These are phyloP conservation scores for Solanum pennellii DNA, from an alignment of 257 asterid species.

Conservation along the genomic window DNA sequence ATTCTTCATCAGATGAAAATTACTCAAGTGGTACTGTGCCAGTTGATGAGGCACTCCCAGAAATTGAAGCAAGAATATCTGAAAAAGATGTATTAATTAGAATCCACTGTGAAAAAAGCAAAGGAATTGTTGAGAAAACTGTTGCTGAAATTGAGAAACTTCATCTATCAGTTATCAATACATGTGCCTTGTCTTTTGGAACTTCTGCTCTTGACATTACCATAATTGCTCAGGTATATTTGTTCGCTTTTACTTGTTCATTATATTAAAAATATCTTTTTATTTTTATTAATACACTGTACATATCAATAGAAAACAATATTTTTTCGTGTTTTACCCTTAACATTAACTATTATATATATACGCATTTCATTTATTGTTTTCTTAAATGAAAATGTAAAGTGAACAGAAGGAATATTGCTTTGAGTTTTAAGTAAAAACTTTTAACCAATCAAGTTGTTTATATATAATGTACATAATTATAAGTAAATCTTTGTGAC, in stretches of 20 bases:
- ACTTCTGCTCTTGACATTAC: slow-evolving; percentile 51
- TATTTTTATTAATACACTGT: no score
- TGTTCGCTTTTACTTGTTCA: background rate
- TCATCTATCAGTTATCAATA: slow-evolving; percentile 42
- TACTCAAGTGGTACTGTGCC: background rate
- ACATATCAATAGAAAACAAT: no score
- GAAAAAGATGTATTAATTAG: slow-evolving; percentile 42
- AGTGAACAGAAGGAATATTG: background rate
- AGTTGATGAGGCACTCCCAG: slow-evolving; percentile 33
- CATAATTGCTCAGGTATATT: slow-evolving; percentile 52
- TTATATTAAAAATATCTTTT: no score
- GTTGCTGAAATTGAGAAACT: slow-evolving; percentile 52
- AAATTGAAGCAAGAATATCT: slow-evolving; percentile 48
- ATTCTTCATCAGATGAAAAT: slow-evolving; percentile 22
- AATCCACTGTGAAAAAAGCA: slow-evolving; percentile 57
- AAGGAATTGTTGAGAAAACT: slow-evolving; percentile 38
- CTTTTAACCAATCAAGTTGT: background rate
- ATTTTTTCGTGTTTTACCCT: background rate
- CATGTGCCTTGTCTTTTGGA: slow-evolving; percentile 53
- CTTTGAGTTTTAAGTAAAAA: background rate
- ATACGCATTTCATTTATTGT: background rate
- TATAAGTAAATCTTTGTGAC: background rate
- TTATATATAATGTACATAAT: background rate
- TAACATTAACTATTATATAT: background rate
- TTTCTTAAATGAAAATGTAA: background rate